phyloP scores from a whole-genome alignment of 176 grass and related monocot species.

The Eragrostis nindensis region DNA sequence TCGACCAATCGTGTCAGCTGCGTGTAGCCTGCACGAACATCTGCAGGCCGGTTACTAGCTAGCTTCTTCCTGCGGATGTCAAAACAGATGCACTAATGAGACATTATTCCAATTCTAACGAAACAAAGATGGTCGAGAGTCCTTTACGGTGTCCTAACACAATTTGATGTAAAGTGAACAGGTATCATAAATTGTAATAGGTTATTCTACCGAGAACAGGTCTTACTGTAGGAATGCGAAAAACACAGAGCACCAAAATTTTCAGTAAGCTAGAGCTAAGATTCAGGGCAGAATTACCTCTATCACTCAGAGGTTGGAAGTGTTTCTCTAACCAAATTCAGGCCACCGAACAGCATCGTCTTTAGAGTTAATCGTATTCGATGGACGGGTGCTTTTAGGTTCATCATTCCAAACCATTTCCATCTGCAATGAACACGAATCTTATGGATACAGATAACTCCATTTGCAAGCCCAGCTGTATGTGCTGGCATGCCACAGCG shows the following conservation, averaged over 20 bases:
- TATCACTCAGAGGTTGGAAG: neutral
- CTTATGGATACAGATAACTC: neutral
- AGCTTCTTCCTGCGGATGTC: neutral
- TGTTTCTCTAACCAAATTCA: conserved; percentile 43
- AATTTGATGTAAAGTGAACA: neutral
- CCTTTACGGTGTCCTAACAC: neutral
- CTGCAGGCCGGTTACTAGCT: neutral
- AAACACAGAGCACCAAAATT: neutral
- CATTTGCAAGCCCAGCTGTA: neutral
- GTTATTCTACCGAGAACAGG: no score
- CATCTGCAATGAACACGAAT: conserved; percentile 31
- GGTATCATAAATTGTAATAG: no score
- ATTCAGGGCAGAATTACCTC: neutral
- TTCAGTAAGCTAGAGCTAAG: neutral
- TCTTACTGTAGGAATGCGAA: neutral
- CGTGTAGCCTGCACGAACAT: neutral
- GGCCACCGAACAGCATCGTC: conserved; percentile 55
- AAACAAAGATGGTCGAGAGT: neutral
- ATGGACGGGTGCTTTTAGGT: conserved; percentile 6
- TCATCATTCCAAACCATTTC: conserved; percentile 59
- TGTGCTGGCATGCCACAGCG: neutral
- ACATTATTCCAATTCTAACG: neutral
- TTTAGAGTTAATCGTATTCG: conserved; percentile 33
- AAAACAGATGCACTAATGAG: neutral
- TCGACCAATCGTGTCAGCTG: neutral